These are phyloP conservation scores for Neofusicoccum parvum DNA, from an alignment of 2,329 filamentous ascomycete species.

Conservation along the genomic window DNA sequence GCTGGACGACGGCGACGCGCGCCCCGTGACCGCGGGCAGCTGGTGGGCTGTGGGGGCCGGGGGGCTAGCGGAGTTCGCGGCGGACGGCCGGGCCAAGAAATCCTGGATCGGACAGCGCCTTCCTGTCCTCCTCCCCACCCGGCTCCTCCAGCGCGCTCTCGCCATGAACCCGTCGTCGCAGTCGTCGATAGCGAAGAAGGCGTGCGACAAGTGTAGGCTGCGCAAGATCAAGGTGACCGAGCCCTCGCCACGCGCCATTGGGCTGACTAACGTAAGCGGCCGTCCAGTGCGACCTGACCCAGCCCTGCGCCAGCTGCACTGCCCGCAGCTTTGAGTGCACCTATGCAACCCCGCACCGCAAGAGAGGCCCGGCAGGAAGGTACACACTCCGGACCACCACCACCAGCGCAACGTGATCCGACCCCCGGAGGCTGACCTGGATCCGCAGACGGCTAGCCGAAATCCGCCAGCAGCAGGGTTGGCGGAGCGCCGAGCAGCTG, in stretches of 20 bases:
- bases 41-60: background rate
- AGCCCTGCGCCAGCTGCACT: conserved; percentile 18
- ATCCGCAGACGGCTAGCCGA: conserved; percentile 16
- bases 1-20: too few species aligned
- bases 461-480: conserved; percentile 16
- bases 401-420: background rate
- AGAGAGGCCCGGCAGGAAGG: conserved; percentile 17
- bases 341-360: conserved; percentile 11
- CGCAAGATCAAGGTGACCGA: conserved; percentile 17
- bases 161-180: background rate
- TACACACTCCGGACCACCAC: background rate
- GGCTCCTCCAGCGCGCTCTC: background rate
- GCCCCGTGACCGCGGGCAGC: background rate
- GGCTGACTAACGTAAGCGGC: conserved; percentile 1
- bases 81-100: conserved; percentile 7
- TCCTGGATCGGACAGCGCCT: background rate
- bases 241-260: background rate
- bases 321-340: conserved; percentile 17
- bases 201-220: conserved; percentile 18
- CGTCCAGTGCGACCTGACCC: conserved; percentile 16
- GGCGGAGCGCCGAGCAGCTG: conserved; percentile 3
- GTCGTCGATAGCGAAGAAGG: conserved; percentile 5
- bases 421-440: background rate
- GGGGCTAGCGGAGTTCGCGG: background rate
- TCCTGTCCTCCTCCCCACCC: background rate